These are phyloP conservation scores for Mycena venus DNA, from an alignment of 768 basidiomycete species.

Conservation along the genomic window DNA sequence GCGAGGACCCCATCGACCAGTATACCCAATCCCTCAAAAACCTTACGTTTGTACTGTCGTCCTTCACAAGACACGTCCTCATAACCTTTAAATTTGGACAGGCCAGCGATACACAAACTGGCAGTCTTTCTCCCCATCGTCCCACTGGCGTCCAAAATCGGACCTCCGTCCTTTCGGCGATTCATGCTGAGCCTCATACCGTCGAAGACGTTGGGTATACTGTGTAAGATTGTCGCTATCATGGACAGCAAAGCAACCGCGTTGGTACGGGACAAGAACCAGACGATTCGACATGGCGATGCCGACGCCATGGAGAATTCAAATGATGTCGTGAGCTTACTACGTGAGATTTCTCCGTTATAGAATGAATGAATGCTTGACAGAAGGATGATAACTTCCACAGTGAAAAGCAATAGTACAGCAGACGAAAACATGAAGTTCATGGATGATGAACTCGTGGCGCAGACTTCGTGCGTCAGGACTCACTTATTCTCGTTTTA, in stretches of 20 bases:
- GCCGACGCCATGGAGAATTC: conserved; percentile 39
- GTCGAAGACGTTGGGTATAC: conserved; percentile 41
- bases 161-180: conserved; percentile 46
- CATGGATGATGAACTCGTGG: conserved; percentile 54
- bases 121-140: conserved; percentile 29
- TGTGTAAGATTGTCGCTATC: conserved; percentile 50
- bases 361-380: neutral
- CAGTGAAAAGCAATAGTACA: conserved; percentile 57
- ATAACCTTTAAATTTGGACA: neutral
- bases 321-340: conserved; percentile 61
- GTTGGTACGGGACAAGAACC: conserved; percentile 54
- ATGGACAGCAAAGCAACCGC: conserved; percentile 52
- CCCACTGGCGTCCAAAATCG: conserved; percentile 37
- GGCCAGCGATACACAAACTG: conserved; percentile 11
- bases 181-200: conserved; percentile 50
- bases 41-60: neutral
- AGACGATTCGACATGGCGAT: conserved; percentile 48
- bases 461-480: conserved; percentile 47
- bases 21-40: conserved; percentile 18
- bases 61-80: neutral
- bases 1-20: conserved; percentile 1
- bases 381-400: neutral
- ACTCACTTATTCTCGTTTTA: conserved; percentile 4
- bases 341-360: conserved; percentile 44
- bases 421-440: conserved; percentile 47